phyloP scores from a whole-genome alignment of 441 rosid species.

The Populus hybrid region DNA sequence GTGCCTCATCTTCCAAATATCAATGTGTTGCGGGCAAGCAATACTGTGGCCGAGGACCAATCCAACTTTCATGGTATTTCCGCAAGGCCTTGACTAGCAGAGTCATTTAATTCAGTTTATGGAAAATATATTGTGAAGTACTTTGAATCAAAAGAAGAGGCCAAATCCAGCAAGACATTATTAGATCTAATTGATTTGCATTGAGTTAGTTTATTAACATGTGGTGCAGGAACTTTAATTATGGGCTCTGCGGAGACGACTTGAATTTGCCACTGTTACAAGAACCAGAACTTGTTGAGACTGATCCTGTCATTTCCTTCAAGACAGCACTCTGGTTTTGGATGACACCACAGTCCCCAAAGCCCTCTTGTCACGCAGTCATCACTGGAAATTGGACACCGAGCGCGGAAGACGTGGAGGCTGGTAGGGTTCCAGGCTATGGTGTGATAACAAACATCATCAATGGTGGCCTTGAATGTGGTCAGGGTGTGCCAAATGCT shows the following conservation, averaged over 20 bases:
- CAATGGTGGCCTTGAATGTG: constrained; percentile 48
- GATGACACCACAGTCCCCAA: constrained; percentile 47
- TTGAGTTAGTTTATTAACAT: not conserved
- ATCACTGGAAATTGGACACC: constrained; percentile 36
- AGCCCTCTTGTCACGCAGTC: constrained; percentile 50
- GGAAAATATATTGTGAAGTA: too few relatives aligned
- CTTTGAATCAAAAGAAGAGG: too few relatives aligned
- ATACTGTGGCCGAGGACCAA: constrained; percentile 57
- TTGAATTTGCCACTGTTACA: constrained; percentile 32
- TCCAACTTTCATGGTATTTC: constrained; percentile 46
- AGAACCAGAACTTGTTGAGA: constrained; percentile 41
- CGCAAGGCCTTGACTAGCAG: too few relatives aligned
- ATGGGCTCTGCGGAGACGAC: constrained; percentile 37
- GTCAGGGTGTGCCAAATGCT: too few relatives aligned
- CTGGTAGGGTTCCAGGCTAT: constrained; percentile 29
- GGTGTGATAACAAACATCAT: constrained; percentile 49
- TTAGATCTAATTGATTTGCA: too few relatives aligned
- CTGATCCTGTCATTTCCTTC: constrained; percentile 41
- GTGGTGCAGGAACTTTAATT: constrained; percentile 51
- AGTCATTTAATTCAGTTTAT: too few relatives aligned
- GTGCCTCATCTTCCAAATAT: constrained; percentile 21
- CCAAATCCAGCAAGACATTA: too few relatives aligned
- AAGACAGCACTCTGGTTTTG: constrained; percentile 57
- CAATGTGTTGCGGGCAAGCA: constrained; percentile 38
- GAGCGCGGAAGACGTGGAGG: constrained; percentile 21